Base-by-base conservation (phyloP, 768 basidiomycete genomes). In the Boletus rufocinnamomeus region DNA sequence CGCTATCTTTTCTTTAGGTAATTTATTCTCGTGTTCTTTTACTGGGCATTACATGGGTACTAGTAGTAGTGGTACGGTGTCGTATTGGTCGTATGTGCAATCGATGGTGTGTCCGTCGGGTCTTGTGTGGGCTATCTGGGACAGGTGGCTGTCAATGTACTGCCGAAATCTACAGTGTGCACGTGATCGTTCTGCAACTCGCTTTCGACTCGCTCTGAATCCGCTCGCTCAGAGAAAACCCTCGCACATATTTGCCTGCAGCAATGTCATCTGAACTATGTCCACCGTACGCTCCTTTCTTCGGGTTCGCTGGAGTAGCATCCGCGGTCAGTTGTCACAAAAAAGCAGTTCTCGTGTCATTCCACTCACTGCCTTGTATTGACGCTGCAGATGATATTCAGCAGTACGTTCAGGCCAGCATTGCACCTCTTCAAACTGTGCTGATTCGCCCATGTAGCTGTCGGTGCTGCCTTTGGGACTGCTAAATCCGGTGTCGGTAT, bases 401-500 rank as follows among this genome's bases (percentile, higher is more conserved):
- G 92, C 79, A 96, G 94, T 95, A 74, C 72, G 93, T 85, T 41
- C 45, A 37, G 17, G 46, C n/a, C 48, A 46, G n/a, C n/a, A n/a
- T n/a, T 13, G 25, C 10, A 19, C n/a, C 30, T 48, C 47, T 46
- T 48, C 28, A 14, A 56, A 54, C 54, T 62, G 27, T 59, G 52
- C 52, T 63, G 43, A 69, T 45, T 28, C 50, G 2, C 25, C 21
- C 49, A 13, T 50, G 60, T 70, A 91, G 95, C 96, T 58, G 78
- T 95, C 41, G 97, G 96, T 60, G 96, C 97, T 61, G 95, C 97
- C 3, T 93, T 91, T 74, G 96, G 96, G 32, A 99, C 96, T 1
- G 87, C 95, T 28, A 99, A 99, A 75, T 84, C 96, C 38, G 97
- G 97, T 17, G 97, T 99, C 65, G 95, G 95, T 25, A 98, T 98